Base-by-base conservation (phyloP, 208 protist species). In the Trypanosoma melophagium region DNA sequence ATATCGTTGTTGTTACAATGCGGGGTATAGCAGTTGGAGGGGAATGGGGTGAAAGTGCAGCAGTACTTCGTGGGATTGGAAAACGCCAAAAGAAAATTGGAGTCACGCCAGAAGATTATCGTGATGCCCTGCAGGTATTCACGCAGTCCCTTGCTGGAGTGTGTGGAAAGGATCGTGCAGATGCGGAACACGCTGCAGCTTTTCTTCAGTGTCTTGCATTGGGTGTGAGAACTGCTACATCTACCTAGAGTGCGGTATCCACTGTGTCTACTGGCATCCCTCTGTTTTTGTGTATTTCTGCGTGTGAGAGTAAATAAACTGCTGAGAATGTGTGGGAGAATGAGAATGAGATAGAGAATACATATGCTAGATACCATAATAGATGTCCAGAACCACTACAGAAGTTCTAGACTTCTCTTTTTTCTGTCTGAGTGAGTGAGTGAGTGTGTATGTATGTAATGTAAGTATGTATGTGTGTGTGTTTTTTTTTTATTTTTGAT, bases 81-180 rank as follows among this genome's bases (percentile, higher is more conserved):
- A 44, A 60, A 52, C 63, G 69, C 28, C 90, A 96, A 41, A 71
- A 71, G 16, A 63, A 52, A 28, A 66, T 89, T 14, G 86, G 90
- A 3, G 84, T 93, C 44, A 55, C 68, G 62, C 45, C 69, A 38
- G 85, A 89, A 66, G 85, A 93, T 67, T 96, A 96, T 76, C 79
- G 84, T 70, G 78, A 86, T 44, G 87, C 87, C 19, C 66, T 84
- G 60, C 80, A 86, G 56, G 69, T 83, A 41, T 89, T 96, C 62
- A 80, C 92, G 60, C 78, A 80, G 57, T 59, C 87, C 8, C 66
- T 96, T 10, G 76, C 81, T 41, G 73, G 79, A 35, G 81, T 73
- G 40, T 88, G 79, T 60, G 87, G 90, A 7, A 61, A 70, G 12
- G 85, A 87, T 38, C 69, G 77, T 45, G 74, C 77, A 58, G 73